Conservation (phyloP, 768 basidiomycete genomes). For the Hydnum rufescens region DNA sequence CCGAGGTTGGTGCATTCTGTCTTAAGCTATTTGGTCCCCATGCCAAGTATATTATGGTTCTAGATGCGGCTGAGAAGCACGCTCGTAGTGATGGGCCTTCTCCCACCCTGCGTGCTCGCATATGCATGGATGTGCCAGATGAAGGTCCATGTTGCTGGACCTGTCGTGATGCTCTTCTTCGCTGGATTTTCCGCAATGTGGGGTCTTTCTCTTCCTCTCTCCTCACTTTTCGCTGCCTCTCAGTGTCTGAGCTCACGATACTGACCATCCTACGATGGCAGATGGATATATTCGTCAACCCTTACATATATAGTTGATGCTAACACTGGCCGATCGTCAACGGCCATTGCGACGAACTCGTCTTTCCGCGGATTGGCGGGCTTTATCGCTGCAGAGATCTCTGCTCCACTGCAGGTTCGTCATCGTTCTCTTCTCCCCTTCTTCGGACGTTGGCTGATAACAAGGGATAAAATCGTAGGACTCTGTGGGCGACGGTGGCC, state of each 20-base stretch:
- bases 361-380: constrained; percentile 51
- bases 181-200: constrained; percentile 60
- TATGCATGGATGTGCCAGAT: constrained; percentile 60
- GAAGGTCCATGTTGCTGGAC: constrained; percentile 40
- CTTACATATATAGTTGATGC: constrained; percentile 77
- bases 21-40: neutral
- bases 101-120: constrained; percentile 39
- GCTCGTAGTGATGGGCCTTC: constrained; percentile 32
- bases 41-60: neutral
- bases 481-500: constrained; percentile 56
- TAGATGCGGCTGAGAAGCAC: constrained; percentile 60
- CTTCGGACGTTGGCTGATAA: too few relatives aligned
- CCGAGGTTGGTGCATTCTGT: neutral
- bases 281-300: constrained; percentile 38
- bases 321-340: constrained; percentile 60
- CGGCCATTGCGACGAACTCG: constrained; percentile 54
- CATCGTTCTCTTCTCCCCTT: constrained; percentile 6
- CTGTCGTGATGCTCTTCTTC: constrained; percentile 53
- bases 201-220: constrained; percentile 13
- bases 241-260: neutral
- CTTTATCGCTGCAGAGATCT: constrained; percentile 49
- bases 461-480: constrained; percentile 21
- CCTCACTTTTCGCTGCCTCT: constrained; percentile 4
- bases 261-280: too few relatives aligned
- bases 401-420: constrained; percentile 48